A percentile compares a stretch with the other conserved stretches of the same genome.
These are phyloP conservation scores for Clitopilus passeckerianus DNA, from an alignment of 768 basidiomycete genomes.

Conservation along the genomic window DNA sequence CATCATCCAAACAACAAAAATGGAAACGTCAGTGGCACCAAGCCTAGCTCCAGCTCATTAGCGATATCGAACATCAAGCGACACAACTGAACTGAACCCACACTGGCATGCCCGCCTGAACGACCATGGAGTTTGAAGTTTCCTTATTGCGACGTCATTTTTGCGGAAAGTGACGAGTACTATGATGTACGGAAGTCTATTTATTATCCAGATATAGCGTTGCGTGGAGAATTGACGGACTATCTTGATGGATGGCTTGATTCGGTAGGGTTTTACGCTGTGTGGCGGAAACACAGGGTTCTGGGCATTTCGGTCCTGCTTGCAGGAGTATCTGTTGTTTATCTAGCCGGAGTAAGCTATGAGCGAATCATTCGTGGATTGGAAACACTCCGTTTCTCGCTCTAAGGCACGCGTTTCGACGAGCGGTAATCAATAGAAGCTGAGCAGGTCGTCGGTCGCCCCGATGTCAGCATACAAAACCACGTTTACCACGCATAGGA, in stretches of 20 bases:
- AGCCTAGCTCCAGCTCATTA: neutral
- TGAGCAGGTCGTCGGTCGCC: neutral
- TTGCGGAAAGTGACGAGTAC: neutral
- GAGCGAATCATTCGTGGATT: neutral
- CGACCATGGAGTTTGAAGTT: neutral
- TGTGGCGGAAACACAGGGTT: neutral
- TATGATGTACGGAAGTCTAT: neutral
- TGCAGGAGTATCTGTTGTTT: neutral
- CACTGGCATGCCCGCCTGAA: neutral
- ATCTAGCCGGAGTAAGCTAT: neutral
- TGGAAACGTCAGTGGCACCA: neutral
- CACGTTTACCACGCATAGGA: neutral
- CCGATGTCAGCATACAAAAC: neutral
- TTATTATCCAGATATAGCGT: neutral
- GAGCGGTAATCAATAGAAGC: neutral
- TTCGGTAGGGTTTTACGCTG: neutral
- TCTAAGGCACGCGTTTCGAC: neutral
- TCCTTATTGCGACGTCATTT: neutral
- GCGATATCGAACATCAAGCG: too few species aligned
- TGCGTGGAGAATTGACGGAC: neutral
- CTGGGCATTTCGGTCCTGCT: neutral
- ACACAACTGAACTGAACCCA: too few species aligned
- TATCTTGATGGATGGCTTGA: neutral
- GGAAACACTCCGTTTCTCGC: neutral
- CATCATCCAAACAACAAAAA: neutral